Percentiles rank a stretch among this genome's conserved stretches.
Conservation (phyloP, 2,329 filamentous ascomycete genomes). For the Talaromyces amestolkiae region DNA sequence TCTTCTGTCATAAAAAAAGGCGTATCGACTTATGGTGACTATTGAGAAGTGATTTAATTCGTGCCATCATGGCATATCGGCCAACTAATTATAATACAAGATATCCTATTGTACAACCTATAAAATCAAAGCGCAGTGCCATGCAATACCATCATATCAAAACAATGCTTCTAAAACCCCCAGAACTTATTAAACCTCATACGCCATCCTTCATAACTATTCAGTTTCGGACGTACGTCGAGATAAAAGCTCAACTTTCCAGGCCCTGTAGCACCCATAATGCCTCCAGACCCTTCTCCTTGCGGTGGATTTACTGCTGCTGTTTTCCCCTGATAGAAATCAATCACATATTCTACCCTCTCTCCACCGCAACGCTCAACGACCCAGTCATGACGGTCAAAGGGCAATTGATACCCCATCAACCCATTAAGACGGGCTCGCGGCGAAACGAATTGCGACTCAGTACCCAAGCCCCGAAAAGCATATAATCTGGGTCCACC, state of each 20-base stretch:
- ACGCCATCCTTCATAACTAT: slow-evolving; percentile 60
- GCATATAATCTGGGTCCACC: slow-evolving; percentile 78
- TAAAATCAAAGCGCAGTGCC: neutral
- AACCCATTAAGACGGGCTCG: slow-evolving; percentile 77
- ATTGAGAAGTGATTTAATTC: slow-evolving; percentile 3
- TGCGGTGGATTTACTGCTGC: slow-evolving; percentile 16
- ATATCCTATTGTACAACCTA: neutral
- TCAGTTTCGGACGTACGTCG: slow-evolving; percentile 65
- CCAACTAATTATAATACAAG: neutral
- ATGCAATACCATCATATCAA: slow-evolving; percentile 9
- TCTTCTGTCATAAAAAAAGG: neutral
- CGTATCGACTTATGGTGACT: neutral
- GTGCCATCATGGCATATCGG: neutral
- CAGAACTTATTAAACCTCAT: slow-evolving; percentile 53
- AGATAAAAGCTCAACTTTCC: slow-evolving; percentile 61
- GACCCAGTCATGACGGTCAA: slow-evolving; percentile 97
- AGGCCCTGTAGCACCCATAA: slow-evolving; percentile 29
- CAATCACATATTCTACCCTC: slow-evolving; percentile 90
- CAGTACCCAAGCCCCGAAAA: slow-evolving; percentile 66
- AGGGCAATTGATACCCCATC: slow-evolving; percentile 85
- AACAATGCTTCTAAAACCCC: slow-evolving; percentile 38
- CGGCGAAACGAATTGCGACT: slow-evolving; percentile 65
- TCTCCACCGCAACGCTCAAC: slow-evolving; percentile 78
- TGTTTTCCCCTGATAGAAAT: slow-evolving; percentile 80
- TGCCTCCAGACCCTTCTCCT: slow-evolving; percentile 28